Percentiles rank a stretch among this genome's conserved stretches.
Conservation (phyloP, 2,329 filamentous ascomycete species). For the Aspergillus fijiensis region DNA sequence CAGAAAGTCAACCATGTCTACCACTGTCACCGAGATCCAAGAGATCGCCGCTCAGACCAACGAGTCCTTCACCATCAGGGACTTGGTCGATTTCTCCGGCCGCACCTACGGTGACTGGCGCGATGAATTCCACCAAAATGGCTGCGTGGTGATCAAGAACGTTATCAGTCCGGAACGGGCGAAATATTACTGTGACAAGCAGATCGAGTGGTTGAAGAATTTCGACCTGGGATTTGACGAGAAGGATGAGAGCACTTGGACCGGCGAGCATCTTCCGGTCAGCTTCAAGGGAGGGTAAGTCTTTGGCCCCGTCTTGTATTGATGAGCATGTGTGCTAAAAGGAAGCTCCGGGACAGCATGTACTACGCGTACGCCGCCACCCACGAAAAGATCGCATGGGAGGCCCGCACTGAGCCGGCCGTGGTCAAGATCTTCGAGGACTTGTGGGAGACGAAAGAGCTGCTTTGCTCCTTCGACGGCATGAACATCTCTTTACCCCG, state of each 20-base stretch:
- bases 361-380: slow-evolving; percentile 38
- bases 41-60: slow-evolving; percentile 12
- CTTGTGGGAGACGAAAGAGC: slow-evolving; percentile 37
- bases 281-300: slow-evolving; percentile 11
- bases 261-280: slow-evolving; percentile 43
- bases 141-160: slow-evolving; percentile 40
- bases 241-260: slow-evolving; percentile 41
- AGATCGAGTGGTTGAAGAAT: slow-evolving; percentile 41
- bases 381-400: slow-evolving; percentile 48
- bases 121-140: slow-evolving; percentile 44
- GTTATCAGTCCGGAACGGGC: slow-evolving; percentile 7
- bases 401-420: slow-evolving; percentile 38
- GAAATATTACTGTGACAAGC: slow-evolving; percentile 21
- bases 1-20: slow-evolving; percentile 15
- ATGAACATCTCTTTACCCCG: slow-evolving; percentile 46
- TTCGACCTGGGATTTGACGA: slow-evolving; percentile 41
- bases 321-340: no score
- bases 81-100: slow-evolving; percentile 15
- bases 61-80: slow-evolving; percentile 11
- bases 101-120: slow-evolving; percentile 39
- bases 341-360: slow-evolving; percentile 26
- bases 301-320: no score
- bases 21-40: slow-evolving; percentile 4
- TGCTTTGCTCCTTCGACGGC: slow-evolving; percentile 25
- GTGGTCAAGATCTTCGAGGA: slow-evolving; percentile 43